phyloP scores from a whole-genome alignment of 2,329 filamentous ascomycete genomes.

The Epichloe gansuensis region DNA sequence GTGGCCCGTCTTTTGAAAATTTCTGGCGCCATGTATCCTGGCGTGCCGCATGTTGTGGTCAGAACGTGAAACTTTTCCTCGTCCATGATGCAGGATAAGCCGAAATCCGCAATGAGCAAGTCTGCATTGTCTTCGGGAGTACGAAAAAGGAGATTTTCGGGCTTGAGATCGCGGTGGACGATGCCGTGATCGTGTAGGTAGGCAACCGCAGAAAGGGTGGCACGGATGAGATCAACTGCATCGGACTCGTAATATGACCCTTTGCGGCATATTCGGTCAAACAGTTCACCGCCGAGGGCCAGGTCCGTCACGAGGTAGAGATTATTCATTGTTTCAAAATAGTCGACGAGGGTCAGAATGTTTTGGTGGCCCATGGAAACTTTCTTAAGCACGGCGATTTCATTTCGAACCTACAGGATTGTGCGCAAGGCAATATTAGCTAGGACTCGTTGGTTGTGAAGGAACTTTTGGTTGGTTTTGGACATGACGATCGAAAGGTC shows the following conservation, averaged over 20 bases:
- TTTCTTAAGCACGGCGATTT: slow-evolving; percentile 92
- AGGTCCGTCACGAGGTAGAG: slow-evolving; percentile 96
- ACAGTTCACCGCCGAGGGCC: slow-evolving; percentile 89
- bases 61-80: slow-evolving; percentile 97
- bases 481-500: background rate
- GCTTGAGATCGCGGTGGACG: slow-evolving; percentile 94
- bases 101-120: slow-evolving; percentile 93
- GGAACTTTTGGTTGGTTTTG: background rate
- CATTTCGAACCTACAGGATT: slow-evolving; percentile 66
- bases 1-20: slow-evolving; percentile 99
- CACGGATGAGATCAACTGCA: slow-evolving; percentile 86
- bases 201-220: slow-evolving; percentile 91
- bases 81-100: slow-evolving; percentile 93
- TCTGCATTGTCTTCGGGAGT: slow-evolving; percentile 97
- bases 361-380: slow-evolving; percentile 99
- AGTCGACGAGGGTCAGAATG: slow-evolving; percentile 93
- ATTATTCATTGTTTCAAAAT: slow-evolving; percentile 99
- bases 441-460: background rate
- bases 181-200: slow-evolving; percentile 98
- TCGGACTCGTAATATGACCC: slow-evolving; percentile 98
- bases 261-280: slow-evolving; percentile 97
- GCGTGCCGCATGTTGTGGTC: slow-evolving; percentile 94
- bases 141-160: slow-evolving; percentile 91
- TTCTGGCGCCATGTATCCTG: slow-evolving; percentile 97
- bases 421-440: background rate